Conservation (phyloP, 768 basidiomycete genomes). For the Amyloporia xantha region DNA sequence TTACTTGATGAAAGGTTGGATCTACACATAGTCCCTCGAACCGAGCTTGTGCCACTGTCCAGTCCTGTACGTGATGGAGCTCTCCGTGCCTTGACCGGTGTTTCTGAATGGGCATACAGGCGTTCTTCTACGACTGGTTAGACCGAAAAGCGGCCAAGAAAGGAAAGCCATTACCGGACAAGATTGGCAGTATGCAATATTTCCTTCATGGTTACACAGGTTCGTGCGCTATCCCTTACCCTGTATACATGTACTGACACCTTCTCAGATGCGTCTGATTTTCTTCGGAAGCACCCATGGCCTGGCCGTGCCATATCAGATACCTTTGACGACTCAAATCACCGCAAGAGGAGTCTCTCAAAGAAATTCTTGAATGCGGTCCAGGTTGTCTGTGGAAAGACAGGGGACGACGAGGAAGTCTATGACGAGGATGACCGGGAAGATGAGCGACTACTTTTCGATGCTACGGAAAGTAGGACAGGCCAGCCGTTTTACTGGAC, state of each 20-base stretch:
- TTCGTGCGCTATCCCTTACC: slow-evolving; percentile 14
- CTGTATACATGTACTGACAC: background rate
- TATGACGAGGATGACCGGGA: slow-evolving; percentile 71
- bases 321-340: slow-evolving; percentile 80
- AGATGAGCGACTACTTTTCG: slow-evolving; percentile 64
- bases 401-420: slow-evolving; percentile 64
- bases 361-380: slow-evolving; percentile 65
- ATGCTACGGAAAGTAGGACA: slow-evolving; percentile 52
- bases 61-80: slow-evolving; percentile 56
- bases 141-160: slow-evolving; percentile 79
- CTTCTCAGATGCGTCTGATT: slow-evolving; percentile 72
- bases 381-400: slow-evolving; percentile 80
- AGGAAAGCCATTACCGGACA: slow-evolving; percentile 76
- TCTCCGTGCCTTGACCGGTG: background rate
- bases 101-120: slow-evolving; percentile 42
- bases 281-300: slow-evolving; percentile 81
- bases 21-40: slow-evolving; percentile 79
- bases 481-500: slow-evolving; percentile 79
- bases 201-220: slow-evolving; percentile 83
- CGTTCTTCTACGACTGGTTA: slow-evolving; percentile 92
- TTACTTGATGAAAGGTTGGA: slow-evolving; percentile 69
- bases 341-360: slow-evolving; percentile 60
- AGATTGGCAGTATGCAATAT: slow-evolving; percentile 87
- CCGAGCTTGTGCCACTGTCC: slow-evolving; percentile 75
- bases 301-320: slow-evolving; percentile 80